A percentile compares a stretch with the other conserved stretches of the same genome.
These are phyloP conservation scores for Lentinula guzmanii DNA, from an alignment of 768 basidiomycete genomes.

Conservation along the genomic window DNA sequence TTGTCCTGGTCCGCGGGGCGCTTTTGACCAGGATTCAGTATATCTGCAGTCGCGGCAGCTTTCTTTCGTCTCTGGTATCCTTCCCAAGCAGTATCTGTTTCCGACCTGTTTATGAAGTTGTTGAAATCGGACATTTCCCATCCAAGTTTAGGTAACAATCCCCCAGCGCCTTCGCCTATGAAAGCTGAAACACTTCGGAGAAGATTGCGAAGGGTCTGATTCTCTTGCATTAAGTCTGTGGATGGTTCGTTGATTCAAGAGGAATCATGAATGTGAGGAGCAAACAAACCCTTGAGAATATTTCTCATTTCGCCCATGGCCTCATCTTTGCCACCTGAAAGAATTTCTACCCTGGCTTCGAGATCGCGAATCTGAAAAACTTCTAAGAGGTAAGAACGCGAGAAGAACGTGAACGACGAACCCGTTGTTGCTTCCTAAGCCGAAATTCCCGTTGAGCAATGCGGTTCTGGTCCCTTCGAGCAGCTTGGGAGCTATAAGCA, in stretches of 20 bases:
- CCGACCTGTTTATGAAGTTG: conserved; percentile 74
- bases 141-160: conserved; percentile 70
- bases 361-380: conserved; percentile 82
- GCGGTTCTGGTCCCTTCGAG: conserved; percentile 82
- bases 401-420: conserved; percentile 15
- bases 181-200: conserved; percentile 72
- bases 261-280: background rate
- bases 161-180: conserved; percentile 83
- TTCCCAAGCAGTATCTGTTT: conserved; percentile 93
- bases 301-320: conserved; percentile 77
- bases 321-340: conserved; percentile 90
- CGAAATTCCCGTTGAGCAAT: conserved; percentile 94
- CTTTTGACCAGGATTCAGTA: conserved; percentile 31
- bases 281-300: conserved; percentile 61
- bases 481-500: conserved; percentile 70
- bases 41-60: conserved; percentile 16
- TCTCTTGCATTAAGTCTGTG: conserved; percentile 84
- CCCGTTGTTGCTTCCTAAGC: conserved; percentile 84
- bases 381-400: background rate
- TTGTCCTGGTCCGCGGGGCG: conserved; percentile 48
- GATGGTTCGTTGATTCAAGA: background rate
- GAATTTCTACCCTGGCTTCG: conserved; percentile 90
- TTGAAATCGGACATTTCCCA: conserved; percentile 77
- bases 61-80: conserved; percentile 75
- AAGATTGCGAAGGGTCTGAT: conserved; percentile 75